Evolutionary conservation across 2,329 filamentous ascomycete species (phyloP).

Genomic region (Phaeosphaeriaceae sp.): DNA sequence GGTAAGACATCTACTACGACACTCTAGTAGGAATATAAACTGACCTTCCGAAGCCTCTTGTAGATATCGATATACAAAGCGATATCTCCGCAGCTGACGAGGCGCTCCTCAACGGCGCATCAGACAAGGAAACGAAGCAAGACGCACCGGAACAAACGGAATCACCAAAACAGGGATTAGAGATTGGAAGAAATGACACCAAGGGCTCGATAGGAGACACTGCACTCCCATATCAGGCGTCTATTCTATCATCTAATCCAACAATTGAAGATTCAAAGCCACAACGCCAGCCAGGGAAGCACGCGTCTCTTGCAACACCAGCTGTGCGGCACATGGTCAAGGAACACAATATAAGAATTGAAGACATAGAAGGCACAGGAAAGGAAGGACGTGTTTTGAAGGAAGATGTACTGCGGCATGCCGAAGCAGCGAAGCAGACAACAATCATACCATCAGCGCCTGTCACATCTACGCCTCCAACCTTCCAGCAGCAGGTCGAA

Average conservation of each 20-base stretch:
- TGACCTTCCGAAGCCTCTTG: conserved; percentile 68
- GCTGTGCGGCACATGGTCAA: conserved; percentile 89
- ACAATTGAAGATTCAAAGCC: conserved; percentile 21
- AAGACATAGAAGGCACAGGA: conserved; percentile 80
- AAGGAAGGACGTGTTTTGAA: conserved; percentile 91
- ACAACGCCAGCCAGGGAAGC: conserved; percentile 61
- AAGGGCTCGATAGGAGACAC: conserved; percentile 30
- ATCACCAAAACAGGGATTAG: conserved; percentile 30
- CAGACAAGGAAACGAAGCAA: conserved; percentile 33
- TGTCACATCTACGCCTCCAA: conserved; percentile 27
- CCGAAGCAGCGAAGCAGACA: conserved; percentile 27
- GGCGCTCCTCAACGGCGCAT: conserved; percentile 47
- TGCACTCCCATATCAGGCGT: conserved; percentile 20
- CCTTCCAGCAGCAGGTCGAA: conserved; percentile 42
- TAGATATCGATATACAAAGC: conserved; percentile 92
- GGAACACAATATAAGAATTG: conserved; percentile 77
- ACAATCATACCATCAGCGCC: conserved; percentile 35
- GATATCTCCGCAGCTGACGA: conserved; percentile 70
- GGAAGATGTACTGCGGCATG: conserved; percentile 74
- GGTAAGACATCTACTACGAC: conserved; percentile 41
- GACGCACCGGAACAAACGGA: conserved; percentile 17
- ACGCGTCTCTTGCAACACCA: conserved; percentile 82
- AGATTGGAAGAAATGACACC: conserved; percentile 44
- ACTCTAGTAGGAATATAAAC: conserved; percentile 1
- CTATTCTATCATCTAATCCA: conserved; percentile 27